phyloP scores from a whole-genome alignment of 768 basidiomycete species.

The Podaxis sp. region DNA sequence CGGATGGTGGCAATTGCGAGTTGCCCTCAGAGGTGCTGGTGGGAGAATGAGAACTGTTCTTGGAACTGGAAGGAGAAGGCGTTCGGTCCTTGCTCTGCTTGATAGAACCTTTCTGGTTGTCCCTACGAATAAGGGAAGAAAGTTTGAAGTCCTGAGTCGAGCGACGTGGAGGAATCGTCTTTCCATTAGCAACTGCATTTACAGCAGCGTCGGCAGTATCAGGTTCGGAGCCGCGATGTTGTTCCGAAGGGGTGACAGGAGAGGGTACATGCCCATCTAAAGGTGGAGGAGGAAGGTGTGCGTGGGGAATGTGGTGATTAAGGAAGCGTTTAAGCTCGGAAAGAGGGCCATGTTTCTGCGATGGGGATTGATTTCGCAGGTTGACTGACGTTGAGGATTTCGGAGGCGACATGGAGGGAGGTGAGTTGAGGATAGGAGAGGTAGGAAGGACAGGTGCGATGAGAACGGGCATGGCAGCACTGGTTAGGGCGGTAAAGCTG shows the following conservation, averaged over 20 bases:
- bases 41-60: constrained; percentile 23
- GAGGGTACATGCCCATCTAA: constrained; percentile 22
- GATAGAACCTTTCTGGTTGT: constrained; percentile 24
- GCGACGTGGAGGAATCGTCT: constrained; percentile 18
- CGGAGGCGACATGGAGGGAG: constrained; percentile 19
- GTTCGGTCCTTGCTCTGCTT: constrained; percentile 49
- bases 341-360: constrained; percentile 66
- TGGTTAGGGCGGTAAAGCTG: constrained; percentile 10
- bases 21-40: constrained; percentile 24
- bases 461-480: constrained; percentile 15
- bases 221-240: constrained; percentile 22
- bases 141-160: constrained; percentile 32
- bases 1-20: constrained; percentile 23
- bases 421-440: constrained; percentile 13
- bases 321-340: constrained; percentile 95
- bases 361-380: constrained; percentile 18
- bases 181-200: constrained; percentile 22
- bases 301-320: constrained; percentile 83
- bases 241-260: constrained; percentile 18
- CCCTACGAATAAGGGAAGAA: constrained; percentile 24
- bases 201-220: constrained; percentile 19
- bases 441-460: constrained; percentile 12
- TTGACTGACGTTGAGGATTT: constrained; percentile 19
- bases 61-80: constrained; percentile 31
- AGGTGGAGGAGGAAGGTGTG: constrained; percentile 30